Percentiles rank a stretch among this genome's conserved stretches.
Conservation (phyloP, 805 yeast genomes). For the Spathaspora passalidarum region DNA sequence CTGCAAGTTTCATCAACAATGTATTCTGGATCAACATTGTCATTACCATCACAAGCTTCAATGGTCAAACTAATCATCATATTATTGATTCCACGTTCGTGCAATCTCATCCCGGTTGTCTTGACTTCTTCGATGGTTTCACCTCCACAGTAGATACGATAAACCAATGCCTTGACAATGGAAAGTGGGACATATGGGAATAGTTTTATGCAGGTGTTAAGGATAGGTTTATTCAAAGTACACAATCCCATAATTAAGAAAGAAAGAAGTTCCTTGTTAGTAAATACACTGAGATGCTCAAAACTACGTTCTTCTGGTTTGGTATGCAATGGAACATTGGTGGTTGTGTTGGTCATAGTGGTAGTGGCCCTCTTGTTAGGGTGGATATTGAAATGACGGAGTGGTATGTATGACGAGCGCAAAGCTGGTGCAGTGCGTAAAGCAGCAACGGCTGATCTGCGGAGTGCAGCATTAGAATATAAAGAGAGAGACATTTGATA, state of each 20-base stretch:
- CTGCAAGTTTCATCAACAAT: conserved; percentile 63
- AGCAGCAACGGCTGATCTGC: not conserved
- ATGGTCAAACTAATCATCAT: conserved; percentile 95
- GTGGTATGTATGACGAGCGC: not conserved
- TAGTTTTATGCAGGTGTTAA: conserved; percentile 56
- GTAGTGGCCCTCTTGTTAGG: not conserved
- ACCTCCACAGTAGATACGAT: conserved; percentile 89
- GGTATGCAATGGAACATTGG: not conserved
- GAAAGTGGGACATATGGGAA: conserved; percentile 77
- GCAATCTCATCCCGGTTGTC: conserved; percentile 64
- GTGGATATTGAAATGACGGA: not conserved
- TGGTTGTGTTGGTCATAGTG: not conserved
- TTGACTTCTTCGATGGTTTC: conserved; percentile 69
- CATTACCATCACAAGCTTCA: conserved; percentile 84
- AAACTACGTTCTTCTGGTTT: not conserved
- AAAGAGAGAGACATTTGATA: not conserved
- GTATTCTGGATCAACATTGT: conserved; percentile 53
- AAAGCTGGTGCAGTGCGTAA: not conserved
- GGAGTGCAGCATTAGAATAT: not conserved
- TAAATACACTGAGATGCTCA: conserved; percentile 50
- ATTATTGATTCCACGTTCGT: conserved; percentile 76
- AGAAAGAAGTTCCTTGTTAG: conserved; percentile 55
- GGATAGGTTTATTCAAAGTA: conserved; percentile 60
- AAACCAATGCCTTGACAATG: conserved; percentile 68
- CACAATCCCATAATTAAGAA: conserved; percentile 67